These are phyloP conservation scores for Suillus decipiens DNA, from an alignment of 768 basidiomycete species.

Conservation along the genomic window DNA sequence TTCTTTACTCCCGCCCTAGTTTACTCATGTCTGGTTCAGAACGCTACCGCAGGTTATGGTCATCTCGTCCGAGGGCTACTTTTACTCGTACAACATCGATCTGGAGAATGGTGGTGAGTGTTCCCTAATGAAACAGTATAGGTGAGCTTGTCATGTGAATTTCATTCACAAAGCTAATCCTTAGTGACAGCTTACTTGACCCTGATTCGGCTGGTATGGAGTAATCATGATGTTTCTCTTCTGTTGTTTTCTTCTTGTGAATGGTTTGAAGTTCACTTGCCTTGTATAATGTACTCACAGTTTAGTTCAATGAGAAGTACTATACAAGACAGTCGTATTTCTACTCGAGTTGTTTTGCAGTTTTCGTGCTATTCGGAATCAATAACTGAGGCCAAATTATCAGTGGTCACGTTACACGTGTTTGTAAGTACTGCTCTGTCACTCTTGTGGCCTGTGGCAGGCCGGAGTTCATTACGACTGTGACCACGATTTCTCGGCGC, in stretches of 20 bases:
- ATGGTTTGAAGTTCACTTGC: not conserved
- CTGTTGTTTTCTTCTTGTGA: not conserved
- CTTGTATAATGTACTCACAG: slow-evolving; percentile 9
- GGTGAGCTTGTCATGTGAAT: slow-evolving; percentile 36
- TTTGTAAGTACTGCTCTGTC: not conserved
- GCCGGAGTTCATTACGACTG: not conserved
- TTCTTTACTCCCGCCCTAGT: not conserved
- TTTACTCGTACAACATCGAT: slow-evolving; percentile 95
- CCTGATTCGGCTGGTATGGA: slow-evolving; percentile 7
- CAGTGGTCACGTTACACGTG: not conserved
- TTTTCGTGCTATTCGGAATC: not conserved
- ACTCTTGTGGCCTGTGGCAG: not conserved
- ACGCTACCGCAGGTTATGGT: slow-evolving; percentile 98
- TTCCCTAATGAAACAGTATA: slow-evolving; percentile 91
- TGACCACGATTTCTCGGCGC: not conserved
- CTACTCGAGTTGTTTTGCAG: not conserved
- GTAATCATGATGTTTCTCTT: not conserved
- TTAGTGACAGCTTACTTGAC: slow-evolving; percentile 8
- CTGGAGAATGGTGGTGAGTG: slow-evolving; percentile 96
- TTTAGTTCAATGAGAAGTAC: slow-evolving; percentile 3
- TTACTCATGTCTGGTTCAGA: slow-evolving; percentile 38
- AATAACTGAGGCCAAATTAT: not conserved
- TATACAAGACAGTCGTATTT: slow-evolving; percentile 1
- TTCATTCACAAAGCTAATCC: not conserved
- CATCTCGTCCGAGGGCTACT: slow-evolving; percentile 91